Conservation (phyloP, 768 basidiomycete genomes). For the Amanita exitialis region DNA sequence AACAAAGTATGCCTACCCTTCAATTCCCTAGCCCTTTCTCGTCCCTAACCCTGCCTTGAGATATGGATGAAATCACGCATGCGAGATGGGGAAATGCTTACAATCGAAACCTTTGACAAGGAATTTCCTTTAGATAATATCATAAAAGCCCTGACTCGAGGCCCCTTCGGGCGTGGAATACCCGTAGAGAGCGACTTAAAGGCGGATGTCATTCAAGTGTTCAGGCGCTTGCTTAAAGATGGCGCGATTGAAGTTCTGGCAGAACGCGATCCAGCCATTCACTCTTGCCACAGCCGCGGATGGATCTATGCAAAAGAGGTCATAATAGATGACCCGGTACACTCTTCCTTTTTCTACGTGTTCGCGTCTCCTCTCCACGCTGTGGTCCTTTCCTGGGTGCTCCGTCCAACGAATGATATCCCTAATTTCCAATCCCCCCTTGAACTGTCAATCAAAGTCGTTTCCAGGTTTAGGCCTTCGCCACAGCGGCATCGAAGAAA, state of each 20-base stretch:
- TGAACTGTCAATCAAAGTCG: background rate
- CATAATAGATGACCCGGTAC: too few species aligned
- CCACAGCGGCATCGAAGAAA: too few species aligned
- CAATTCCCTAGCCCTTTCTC: background rate
- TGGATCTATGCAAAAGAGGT: background rate
- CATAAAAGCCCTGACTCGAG: background rate
- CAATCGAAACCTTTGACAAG: background rate
- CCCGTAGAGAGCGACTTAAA: background rate
- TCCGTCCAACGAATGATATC: background rate
- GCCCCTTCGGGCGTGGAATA: background rate
- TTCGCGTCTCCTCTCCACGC: background rate
- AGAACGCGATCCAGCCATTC: background rate
- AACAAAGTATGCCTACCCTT: background rate
- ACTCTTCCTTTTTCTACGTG: too few species aligned
- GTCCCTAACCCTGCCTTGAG: background rate
- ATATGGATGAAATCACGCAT: background rate
- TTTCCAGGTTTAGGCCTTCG: background rate
- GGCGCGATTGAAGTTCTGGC: background rate
- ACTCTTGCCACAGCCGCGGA: background rate
- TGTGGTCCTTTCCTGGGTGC: background rate
- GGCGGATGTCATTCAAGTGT: background rate
- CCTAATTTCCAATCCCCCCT: background rate
- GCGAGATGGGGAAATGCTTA: background rate
- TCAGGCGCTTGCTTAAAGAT: background rate
- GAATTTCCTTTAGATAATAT: background rate